These are phyloP conservation scores for Plasmopara viticola DNA, from an alignment of 352 stramenopile genomes.

Conservation along the genomic window DNA sequence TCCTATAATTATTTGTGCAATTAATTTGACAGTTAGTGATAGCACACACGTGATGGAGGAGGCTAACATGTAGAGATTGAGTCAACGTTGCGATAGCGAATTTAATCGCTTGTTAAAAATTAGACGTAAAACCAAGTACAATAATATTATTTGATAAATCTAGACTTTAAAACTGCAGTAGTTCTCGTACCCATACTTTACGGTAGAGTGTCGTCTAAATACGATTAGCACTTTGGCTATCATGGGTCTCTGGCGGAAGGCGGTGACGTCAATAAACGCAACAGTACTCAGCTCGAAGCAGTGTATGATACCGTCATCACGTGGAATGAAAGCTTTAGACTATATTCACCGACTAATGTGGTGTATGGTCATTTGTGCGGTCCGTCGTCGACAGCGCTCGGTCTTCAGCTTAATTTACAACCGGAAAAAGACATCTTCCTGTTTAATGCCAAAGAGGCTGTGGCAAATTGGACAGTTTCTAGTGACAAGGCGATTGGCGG, in stretches of 20 bases:
- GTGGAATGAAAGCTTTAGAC: neutral
- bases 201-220: too few relatives aligned
- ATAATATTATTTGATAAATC: neutral
- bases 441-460: slow-evolving; percentile 49
- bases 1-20: too few relatives aligned
- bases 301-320: slow-evolving; percentile 30
- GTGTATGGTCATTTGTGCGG: neutral
- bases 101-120: too few relatives aligned
- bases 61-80: too few relatives aligned
- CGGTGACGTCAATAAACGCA: slow-evolving; percentile 67
- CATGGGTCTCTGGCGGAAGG: slow-evolving; percentile 71
- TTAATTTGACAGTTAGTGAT: too few relatives aligned
- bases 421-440: slow-evolving; percentile 73
- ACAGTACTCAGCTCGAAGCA: slow-evolving; percentile 78
- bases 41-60: too few relatives aligned
- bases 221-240: slow-evolving; percentile 1
- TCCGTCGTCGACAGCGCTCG: slow-evolving; percentile 37
- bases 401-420: slow-evolving; percentile 66
- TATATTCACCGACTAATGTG: neutral
- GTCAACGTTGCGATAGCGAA: too few relatives aligned
- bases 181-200: too few relatives aligned
- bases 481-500: slow-evolving; percentile 79
- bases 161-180: too few relatives aligned
- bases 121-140: slow-evolving; percentile 8
- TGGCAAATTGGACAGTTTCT: slow-evolving; percentile 58